Evolutionary conservation across 495 filamentous ascomycete species (phyloP), one percentile per base, ranked within the genome.

Genomic region (Saxophila tyrrhenica): DNA sequence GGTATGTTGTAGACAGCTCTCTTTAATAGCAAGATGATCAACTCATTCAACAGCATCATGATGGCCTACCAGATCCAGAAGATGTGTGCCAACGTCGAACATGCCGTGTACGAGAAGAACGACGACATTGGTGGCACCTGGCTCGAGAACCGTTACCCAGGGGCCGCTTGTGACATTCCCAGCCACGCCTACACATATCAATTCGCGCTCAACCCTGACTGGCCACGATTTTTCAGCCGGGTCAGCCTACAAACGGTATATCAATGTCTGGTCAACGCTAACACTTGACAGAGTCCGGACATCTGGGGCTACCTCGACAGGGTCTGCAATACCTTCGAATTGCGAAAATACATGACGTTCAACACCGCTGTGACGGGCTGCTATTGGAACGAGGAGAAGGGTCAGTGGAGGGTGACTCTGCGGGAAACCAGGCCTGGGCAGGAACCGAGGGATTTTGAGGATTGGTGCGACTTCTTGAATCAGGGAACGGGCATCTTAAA

Each of bases 121-220:
- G 51, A 23, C 2, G 65, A 67, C 39, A 55, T 70, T 48, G 65
- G 64, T 39, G 66, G 68, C 2, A 67, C 63, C 39, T 67, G 60
- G 64, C 44, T 66, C 11, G 61, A 65, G 54, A 60, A 64, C 32
- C 21, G 24, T 66, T 64, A 66, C 47, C 67, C 67, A 1, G 65
- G 60, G 0, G 54, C 43, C 23, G 64, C 62, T 7, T 62, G 65
- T 46, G 65, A 66, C 25, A 55, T 69, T 19, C 68, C 68, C 2
- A 51, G 25, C 22, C 70, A 72, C 45, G 65, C 65, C 2, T 73
- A 72, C 50, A 68, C 68, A 1, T 70, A 61, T 55, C 62, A 62
- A 21, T 73, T 72, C 52, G 70, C 68, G 0, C 54, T 62, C 7
- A 65, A 67, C 38, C 64, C 70, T 2, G 68, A 72, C 46, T 73